These are phyloP conservation scores for Eucalyptus decipiens DNA, from an alignment of 345 rosid genomes.

Conservation along the genomic window DNA sequence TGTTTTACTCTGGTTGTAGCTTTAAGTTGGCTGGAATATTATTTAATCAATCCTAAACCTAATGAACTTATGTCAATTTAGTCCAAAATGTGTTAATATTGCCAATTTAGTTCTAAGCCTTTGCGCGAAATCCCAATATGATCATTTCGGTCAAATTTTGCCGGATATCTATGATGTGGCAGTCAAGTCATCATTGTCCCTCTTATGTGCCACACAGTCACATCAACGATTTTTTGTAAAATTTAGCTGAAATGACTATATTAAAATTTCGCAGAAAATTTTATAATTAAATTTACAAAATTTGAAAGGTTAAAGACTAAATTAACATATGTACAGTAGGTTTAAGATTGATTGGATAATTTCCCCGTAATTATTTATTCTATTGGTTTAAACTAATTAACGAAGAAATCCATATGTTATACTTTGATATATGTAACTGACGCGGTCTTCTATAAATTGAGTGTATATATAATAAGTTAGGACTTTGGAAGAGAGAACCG, in stretches of 20 bases:
- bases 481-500: neutral
- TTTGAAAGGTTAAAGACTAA: too few relatives aligned
- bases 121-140: too few relatives aligned
- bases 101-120: fast-evolving
- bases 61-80: too few relatives aligned
- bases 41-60: neutral
- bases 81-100: fast-evolving
- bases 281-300: too few relatives aligned
- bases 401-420: neutral
- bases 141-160: neutral
- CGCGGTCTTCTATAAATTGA: too few relatives aligned
- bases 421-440: too few relatives aligned
- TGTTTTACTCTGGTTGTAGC: neutral
- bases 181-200: fast-evolving
- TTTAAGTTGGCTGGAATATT: too few relatives aligned
- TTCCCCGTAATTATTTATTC: fast-evolving
- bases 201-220: neutral
- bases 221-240: too few relatives aligned
- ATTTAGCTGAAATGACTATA: fast-evolving
- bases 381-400: neutral
- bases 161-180: fast-evolving
- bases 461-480: too few relatives aligned
- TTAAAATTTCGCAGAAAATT: too few relatives aligned
- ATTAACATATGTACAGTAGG: too few relatives aligned
- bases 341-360: too few relatives aligned